phyloP scores from a whole-genome alignment of 345 rosid species.

The Eucalyptus marginata region DNA sequence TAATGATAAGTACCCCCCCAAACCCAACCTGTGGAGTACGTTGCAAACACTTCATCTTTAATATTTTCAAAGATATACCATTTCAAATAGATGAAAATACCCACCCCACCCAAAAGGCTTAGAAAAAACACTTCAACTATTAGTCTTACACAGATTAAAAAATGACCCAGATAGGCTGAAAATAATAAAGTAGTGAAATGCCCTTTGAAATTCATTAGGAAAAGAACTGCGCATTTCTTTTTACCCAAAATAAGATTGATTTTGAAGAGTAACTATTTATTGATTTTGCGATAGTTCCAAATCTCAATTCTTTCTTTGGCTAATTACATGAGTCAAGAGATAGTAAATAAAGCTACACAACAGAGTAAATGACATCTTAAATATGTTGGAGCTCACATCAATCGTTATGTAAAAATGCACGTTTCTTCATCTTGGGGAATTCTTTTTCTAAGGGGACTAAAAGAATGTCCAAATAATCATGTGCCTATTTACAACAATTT shows the following conservation, averaged over 20 bases:
- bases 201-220: background rate
- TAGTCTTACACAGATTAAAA: background rate
- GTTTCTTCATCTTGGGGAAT: background rate
- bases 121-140: background rate
- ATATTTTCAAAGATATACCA: background rate
- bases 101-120: background rate
- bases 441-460: background rate
- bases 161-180: background rate
- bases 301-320: background rate
- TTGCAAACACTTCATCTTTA: background rate
- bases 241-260: background rate
- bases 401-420: background rate
- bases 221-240: background rate
- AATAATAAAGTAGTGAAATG: background rate
- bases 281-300: background rate
- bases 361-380: background rate
- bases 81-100: background rate
- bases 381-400: background rate
- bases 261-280: background rate
- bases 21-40: background rate
- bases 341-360: background rate
- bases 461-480: background rate
- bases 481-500: background rate
- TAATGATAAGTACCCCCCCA: background rate
- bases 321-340: background rate